These are phyloP conservation scores for Camelina sativa DNA, from an alignment of 345 rosid species.

Conservation along the genomic window DNA sequence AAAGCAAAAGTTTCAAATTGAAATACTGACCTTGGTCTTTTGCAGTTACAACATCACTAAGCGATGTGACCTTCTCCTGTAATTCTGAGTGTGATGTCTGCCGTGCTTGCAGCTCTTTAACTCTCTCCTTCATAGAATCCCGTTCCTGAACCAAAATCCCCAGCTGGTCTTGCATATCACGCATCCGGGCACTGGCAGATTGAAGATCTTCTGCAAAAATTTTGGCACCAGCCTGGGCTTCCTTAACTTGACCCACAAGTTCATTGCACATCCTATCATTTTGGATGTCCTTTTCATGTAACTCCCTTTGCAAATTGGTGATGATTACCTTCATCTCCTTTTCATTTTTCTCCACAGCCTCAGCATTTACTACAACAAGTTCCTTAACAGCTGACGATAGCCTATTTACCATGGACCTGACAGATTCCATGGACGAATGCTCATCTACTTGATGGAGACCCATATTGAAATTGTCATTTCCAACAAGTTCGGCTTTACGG, in stretches of 20 bases:
- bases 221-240: slow-evolving; percentile 78
- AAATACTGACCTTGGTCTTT: slow-evolving; percentile 79
- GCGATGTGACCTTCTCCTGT: slow-evolving; percentile 59
- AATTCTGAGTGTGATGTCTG: slow-evolving; percentile 55
- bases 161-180: slow-evolving; percentile 65
- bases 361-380: slow-evolving; percentile 55
- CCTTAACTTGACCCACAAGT: slow-evolving; percentile 85
- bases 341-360: slow-evolving; percentile 52
- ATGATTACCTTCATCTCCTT: slow-evolving; percentile 73
- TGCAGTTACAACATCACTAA: slow-evolving; percentile 60
- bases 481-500: slow-evolving; percentile 52
- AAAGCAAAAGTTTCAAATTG: slow-evolving; percentile 29
- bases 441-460: slow-evolving; percentile 42
- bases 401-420: slow-evolving; percentile 59
- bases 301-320: slow-evolving; percentile 78
- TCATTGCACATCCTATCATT: slow-evolving; percentile 82
- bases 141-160: slow-evolving; percentile 55
- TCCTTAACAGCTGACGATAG: slow-evolving; percentile 57
- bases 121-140: slow-evolving; percentile 56
- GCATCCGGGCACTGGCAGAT: slow-evolving; percentile 55
- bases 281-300: slow-evolving; percentile 91
- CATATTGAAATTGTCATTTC: slow-evolving; percentile 46
- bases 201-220: slow-evolving; percentile 68
- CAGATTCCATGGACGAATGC: slow-evolving; percentile 58
- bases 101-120: slow-evolving; percentile 64